phyloP scores from a whole-genome alignment of 176 grass and related monocot genomes.

The Dactylis glomerata region DNA sequence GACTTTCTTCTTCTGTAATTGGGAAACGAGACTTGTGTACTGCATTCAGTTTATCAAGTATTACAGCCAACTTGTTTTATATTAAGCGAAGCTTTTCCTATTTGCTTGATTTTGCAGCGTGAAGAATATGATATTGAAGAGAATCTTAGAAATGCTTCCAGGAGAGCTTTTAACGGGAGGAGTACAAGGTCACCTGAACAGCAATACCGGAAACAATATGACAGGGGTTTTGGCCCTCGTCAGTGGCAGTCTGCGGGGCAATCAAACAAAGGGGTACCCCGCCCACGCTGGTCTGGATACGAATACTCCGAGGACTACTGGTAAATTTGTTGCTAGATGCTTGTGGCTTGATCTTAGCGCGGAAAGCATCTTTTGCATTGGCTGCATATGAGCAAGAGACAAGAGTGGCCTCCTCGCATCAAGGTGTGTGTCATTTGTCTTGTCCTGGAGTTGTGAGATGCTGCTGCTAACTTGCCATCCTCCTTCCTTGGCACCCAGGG shows the following conservation, averaged over 20 bases:
- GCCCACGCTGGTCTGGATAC: slow-evolving; percentile 31
- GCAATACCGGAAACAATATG: slow-evolving; percentile 37
- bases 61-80: neutral
- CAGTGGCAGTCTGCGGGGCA: slow-evolving; percentile 38
- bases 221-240: slow-evolving; percentile 41
- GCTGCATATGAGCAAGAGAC: slow-evolving; percentile 27
- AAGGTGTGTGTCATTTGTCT: neutral
- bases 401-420: slow-evolving; percentile 10
- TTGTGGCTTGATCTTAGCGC: neutral
- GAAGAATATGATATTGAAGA: slow-evolving; percentile 81
- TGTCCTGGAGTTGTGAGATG: slow-evolving; percentile 6
- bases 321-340: slow-evolving; percentile 34
- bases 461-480: neutral
- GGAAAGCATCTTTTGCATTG: neutral
- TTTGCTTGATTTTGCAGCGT: slow-evolving; percentile 58
- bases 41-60: slow-evolving; percentile 5
- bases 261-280: slow-evolving; percentile 36
- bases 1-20: too few relatives aligned
- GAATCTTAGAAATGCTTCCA: slow-evolving; percentile 51
- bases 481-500: neutral
- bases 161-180: slow-evolving; percentile 37
- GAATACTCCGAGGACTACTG: slow-evolving; percentile 47
- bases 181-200: slow-evolving; percentile 45
- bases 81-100: neutral
- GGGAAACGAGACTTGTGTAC: slow-evolving; percentile 9